Conservation (phyloP, 2,329 filamentous ascomycete genomes). For the Alternaria sp. region DNA sequence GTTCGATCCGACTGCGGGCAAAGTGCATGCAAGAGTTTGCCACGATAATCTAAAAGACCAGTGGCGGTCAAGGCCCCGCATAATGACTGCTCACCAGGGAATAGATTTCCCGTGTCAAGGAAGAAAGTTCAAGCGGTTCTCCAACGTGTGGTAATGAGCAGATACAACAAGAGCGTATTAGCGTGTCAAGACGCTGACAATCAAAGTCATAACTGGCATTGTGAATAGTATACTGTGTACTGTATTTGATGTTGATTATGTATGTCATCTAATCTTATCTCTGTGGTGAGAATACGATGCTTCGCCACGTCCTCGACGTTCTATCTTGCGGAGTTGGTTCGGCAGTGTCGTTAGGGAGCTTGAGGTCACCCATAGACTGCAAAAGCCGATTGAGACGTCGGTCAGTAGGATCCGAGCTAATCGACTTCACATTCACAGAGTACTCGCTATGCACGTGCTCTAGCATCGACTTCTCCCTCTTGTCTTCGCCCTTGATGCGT, state of each 20-base stretch:
- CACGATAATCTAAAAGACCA: not conserved
- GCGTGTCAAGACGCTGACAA: not conserved
- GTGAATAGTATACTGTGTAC: not conserved
- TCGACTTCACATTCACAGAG: no score
- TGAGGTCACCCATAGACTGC: not conserved
- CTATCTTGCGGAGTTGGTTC: not conserved
- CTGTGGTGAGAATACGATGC: not conserved
- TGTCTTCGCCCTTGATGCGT: no score
- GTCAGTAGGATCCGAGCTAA: no score
- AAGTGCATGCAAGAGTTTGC: not conserved
- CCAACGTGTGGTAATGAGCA: not conserved
- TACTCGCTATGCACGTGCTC: no score
- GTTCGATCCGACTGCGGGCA: not conserved
- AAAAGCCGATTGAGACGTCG: no score
- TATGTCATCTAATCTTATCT: not conserved
- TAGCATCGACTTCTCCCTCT: no score
- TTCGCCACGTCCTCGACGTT: slow-evolving; percentile 7
- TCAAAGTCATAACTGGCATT: not conserved
- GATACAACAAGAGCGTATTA: not conserved
- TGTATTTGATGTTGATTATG: not conserved
- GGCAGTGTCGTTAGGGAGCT: not conserved
- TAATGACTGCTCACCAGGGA: not conserved
- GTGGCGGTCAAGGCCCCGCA: not conserved
- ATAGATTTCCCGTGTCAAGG: not conserved
- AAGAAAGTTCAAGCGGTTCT: not conserved